Percentiles rank a stretch among this genome's conserved stretches.
Evolutionary conservation across 2,329 filamentous ascomycete species (phyloP).

Genomic region (Stachybotrys chartarum): DNA sequence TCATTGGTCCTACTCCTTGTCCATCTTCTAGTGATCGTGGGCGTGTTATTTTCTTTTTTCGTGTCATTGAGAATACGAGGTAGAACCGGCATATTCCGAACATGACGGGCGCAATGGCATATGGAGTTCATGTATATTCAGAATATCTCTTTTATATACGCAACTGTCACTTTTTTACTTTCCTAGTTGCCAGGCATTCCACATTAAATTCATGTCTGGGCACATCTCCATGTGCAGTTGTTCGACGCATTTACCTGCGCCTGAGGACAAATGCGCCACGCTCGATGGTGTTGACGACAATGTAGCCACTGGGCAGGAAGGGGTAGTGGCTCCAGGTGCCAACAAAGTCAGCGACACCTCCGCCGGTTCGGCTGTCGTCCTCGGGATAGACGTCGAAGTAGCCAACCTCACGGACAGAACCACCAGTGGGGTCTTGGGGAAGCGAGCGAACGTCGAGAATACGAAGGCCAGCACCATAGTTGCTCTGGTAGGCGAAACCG

Average conservation of each 20-base stretch:
- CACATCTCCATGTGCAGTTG: not conserved
- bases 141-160: no score
- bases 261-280: constrained; percentile 31
- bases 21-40: no score
- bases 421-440: constrained; percentile 26
- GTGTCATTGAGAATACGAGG: no score
- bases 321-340: constrained; percentile 39
- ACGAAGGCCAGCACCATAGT: constrained; percentile 36
- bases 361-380: constrained; percentile 31
- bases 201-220: not conserved
- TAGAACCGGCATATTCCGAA: no score
- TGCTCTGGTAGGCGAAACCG: constrained; percentile 35
- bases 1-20: no score
- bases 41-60: no score
- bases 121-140: no score
- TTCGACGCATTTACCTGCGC: not conserved
- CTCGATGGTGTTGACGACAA: constrained; percentile 36
- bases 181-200: no score
- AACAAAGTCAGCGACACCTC: constrained; percentile 26
- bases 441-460: constrained; percentile 24
- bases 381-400: constrained; percentile 42
- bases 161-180: no score
- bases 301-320: constrained; percentile 31
- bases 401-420: constrained; percentile 31
- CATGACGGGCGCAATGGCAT: no score